phyloP scores from a whole-genome alignment of 2,329 filamentous ascomycete species.

The Ascochyta fabae region DNA sequence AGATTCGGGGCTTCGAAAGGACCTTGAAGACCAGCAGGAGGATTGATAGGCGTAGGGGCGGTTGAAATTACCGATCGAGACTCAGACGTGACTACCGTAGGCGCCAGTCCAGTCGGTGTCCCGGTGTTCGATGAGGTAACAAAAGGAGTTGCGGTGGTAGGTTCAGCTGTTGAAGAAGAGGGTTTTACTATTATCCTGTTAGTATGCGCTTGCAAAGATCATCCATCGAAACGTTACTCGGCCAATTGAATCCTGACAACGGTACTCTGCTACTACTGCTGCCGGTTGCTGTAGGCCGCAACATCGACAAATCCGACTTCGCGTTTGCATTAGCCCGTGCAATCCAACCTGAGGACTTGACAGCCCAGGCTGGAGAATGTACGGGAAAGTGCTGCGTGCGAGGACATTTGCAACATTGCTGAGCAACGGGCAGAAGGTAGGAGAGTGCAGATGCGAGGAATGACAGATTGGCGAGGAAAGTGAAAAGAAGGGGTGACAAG shows the following conservation, averaged over 20 bases:
- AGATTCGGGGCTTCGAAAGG: constrained; percentile 48
- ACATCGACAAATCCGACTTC: constrained; percentile 23
- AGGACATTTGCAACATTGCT: constrained; percentile 18
- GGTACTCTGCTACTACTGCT: constrained; percentile 17
- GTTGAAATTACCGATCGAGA: constrained; percentile 2
- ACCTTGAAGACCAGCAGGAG: constrained; percentile 38
- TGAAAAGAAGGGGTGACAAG: constrained; percentile 29
- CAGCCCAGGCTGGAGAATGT: constrained; percentile 20
- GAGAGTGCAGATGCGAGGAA: constrained; percentile 23
- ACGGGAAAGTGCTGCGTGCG: constrained; percentile 18
- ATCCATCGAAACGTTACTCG: not conserved
- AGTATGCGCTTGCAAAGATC: not conserved
- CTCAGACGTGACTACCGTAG: not conserved
- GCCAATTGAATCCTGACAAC: not conserved
- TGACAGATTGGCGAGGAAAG: constrained; percentile 29
- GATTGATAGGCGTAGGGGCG: constrained; percentile 19
- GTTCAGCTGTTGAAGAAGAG: constrained; percentile 18
- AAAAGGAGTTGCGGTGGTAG: constrained; percentile 16
- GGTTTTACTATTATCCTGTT: constrained; percentile 1
- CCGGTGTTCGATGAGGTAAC: constrained; percentile 7
- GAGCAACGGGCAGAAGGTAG: constrained; percentile 19
- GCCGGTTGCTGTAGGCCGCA: constrained; percentile 9
- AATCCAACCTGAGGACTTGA: constrained; percentile 24
- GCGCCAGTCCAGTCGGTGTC: constrained; percentile 1
- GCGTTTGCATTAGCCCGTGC: constrained; percentile 36